Evolutionary conservation across 371 early-diverging fungal species (phyloP).

Genomic region (Mortierella sp.): DNA sequence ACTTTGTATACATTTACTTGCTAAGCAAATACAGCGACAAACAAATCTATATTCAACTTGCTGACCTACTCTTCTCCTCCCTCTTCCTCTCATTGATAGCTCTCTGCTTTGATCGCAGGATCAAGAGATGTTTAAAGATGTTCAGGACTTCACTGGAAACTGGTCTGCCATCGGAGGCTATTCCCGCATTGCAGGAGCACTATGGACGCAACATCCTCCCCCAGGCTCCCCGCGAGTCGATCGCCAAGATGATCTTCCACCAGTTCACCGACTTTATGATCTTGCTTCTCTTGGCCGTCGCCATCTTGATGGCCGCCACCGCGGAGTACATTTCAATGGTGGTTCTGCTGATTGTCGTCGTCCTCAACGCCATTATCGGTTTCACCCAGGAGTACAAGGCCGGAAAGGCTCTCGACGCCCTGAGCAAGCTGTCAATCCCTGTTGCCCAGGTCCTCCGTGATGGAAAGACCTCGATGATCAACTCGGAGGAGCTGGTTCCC

Average conservation of each 20-base stretch:
- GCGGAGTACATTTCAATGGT: constrained; percentile 78
- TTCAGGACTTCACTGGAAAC: constrained; percentile 78
- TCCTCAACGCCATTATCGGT: constrained; percentile 78
- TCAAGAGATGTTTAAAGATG: constrained; percentile 83
- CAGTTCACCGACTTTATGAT: constrained; percentile 95
- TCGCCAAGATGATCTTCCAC: constrained; percentile 79
- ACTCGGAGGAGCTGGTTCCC: constrained; percentile 71
- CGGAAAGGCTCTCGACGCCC: constrained; percentile 70
- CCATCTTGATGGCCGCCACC: constrained; percentile 83
- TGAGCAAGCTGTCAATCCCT: constrained; percentile 72
- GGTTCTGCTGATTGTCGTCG: constrained; percentile 77
- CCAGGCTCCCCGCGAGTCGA: constrained; percentile 79
- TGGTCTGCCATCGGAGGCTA: constrained; percentile 72
- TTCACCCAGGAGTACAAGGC: constrained; percentile 78
- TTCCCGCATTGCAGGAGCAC: constrained; percentile 72
- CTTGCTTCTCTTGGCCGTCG: constrained; percentile 80
- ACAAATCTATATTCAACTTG: neutral
- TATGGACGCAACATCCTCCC: constrained; percentile 87
- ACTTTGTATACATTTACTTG: neutral
- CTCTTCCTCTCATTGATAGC: constrained; percentile 49
- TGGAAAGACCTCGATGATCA: constrained; percentile 64
- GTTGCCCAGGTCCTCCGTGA: constrained; percentile 78
- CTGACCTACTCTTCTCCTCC: neutral
- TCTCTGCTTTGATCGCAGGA: constrained; percentile 89
- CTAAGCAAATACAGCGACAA: neutral